Percentiles rank a stretch among this genome's conserved stretches.
Evolutionary conservation across 75 land plant genomes (phyloP).

Genomic region (Selaginella tamariscina): DNA sequence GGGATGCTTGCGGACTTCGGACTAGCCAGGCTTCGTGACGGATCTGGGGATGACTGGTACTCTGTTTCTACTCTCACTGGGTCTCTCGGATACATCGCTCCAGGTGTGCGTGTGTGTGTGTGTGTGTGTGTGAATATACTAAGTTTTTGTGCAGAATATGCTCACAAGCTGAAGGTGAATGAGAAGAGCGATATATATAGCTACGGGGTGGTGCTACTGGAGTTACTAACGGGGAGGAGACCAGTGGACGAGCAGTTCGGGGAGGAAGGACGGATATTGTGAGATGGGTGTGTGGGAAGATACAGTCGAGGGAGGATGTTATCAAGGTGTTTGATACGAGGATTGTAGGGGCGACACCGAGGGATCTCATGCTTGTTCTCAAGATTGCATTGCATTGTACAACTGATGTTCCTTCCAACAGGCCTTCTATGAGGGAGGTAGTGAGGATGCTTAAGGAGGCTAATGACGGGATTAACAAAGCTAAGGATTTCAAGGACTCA

Average conservation of each 20-base stretch:
- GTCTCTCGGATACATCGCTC: slow-evolving; percentile 60
- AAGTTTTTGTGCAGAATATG: slow-evolving; percentile 15
- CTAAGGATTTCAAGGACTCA: no score
- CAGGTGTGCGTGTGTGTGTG: slow-evolving; percentile 27
- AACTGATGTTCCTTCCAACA: not conserved
- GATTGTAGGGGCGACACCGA: not conserved
- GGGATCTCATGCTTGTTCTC: not conserved
- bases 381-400: not conserved
- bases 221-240: slow-evolving; percentile 52
- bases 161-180: slow-evolving; percentile 15
- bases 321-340: not conserved
- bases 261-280: slow-evolving; percentile 45
- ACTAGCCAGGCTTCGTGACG: slow-evolving; percentile 34
- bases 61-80: slow-evolving; percentile 18
- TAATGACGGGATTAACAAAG: no score
- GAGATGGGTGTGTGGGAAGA: slow-evolving; percentile 30
- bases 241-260: slow-evolving; percentile 52
- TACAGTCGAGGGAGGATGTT: not conserved
- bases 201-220: slow-evolving; percentile 65
- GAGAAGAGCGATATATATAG: slow-evolving; percentile 83
- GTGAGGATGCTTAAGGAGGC: not conserved
- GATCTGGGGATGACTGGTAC: not conserved
- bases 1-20: slow-evolving; percentile 62
- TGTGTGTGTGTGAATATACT: not conserved
- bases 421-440: not conserved